These are phyloP conservation scores for Lepiota subincarnata DNA, from an alignment of 768 basidiomycete species.

Conservation along the genomic window DNA sequence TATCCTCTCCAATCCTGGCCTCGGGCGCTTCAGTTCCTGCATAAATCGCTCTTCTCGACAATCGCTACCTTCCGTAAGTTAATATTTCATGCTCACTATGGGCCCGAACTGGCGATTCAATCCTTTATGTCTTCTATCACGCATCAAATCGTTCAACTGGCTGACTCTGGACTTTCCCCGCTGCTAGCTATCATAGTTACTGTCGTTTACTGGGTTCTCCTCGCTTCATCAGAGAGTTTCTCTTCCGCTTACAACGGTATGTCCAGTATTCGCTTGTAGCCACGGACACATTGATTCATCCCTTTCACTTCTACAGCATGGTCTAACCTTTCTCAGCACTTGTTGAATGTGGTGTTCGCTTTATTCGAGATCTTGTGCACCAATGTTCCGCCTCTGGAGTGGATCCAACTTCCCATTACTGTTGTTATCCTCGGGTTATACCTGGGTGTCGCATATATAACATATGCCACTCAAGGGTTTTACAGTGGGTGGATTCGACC, in stretches of 20 bases:
- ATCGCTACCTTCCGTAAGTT: slow-evolving; percentile 16
- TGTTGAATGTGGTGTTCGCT: slow-evolving; percentile 52
- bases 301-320: slow-evolving; percentile 43
- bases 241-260: neutral
- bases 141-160: too few relatives aligned
- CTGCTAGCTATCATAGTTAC: slow-evolving; percentile 12
- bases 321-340: slow-evolving; percentile 57
- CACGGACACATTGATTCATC: neutral
- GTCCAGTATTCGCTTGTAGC: neutral
- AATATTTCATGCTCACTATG: neutral
- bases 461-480: slow-evolving; percentile 52
- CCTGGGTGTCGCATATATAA: slow-evolving; percentile 67
- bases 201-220: slow-evolving; percentile 12
- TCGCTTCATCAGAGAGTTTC: slow-evolving; percentile 12
- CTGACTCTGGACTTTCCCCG: neutral
- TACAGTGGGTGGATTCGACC: slow-evolving; percentile 45
- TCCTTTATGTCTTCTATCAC: too few relatives aligned
- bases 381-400: slow-evolving; percentile 47
- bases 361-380: slow-evolving; percentile 57
- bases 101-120: neutral
- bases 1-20: slow-evolving; percentile 17
- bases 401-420: slow-evolving; percentile 43
- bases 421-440: slow-evolving; percentile 52
- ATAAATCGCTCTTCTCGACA: slow-evolving; percentile 14
- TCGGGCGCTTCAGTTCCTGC: slow-evolving; percentile 5